These are phyloP conservation scores for Solanum bulbocastanum DNA, from an alignment of 257 asterid genomes.

Conservation along the genomic window DNA sequence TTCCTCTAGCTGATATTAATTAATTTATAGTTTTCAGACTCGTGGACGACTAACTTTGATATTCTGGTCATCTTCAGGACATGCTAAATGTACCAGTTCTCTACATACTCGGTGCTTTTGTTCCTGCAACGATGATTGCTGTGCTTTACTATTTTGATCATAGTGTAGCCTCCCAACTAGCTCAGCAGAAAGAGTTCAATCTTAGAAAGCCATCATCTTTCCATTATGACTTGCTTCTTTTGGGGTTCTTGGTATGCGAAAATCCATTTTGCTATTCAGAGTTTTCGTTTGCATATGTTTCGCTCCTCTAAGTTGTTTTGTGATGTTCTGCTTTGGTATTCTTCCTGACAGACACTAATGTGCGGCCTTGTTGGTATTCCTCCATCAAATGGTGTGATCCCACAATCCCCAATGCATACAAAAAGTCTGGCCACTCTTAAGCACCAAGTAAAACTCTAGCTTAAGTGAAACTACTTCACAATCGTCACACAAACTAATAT, in stretches of 20 bases:
- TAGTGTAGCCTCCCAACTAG: slow-evolving; percentile 85
- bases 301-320: neutral
- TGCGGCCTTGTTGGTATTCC: slow-evolving; percentile 89
- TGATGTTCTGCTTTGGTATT: neutral
- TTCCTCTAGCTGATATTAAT: neutral
- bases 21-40: neutral
- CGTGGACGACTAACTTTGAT: neutral
- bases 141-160: slow-evolving; percentile 92
- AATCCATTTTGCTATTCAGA: neutral
- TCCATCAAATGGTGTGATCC: slow-evolving; percentile 86
- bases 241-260: slow-evolving; percentile 68
- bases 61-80: slow-evolving; percentile 34
- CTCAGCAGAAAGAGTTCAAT: slow-evolving; percentile 85
- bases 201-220: slow-evolving; percentile 76
- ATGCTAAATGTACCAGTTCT: slow-evolving; percentile 64
- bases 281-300: neutral
- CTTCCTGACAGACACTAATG: slow-evolving; percentile 47
- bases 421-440: slow-evolving; percentile 83
- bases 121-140: slow-evolving; percentile 87
- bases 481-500: neutral
- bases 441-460: slow-evolving; percentile 49
- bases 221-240: slow-evolving; percentile 69
- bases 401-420: slow-evolving; percentile 95
- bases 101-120: slow-evolving; percentile 69
- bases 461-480: neutral